Evolutionary conservation across 345 rosid genomes (phyloP), one percentile per base, ranked within the genome.

Genomic region (Pistacia atlantica): DNA sequence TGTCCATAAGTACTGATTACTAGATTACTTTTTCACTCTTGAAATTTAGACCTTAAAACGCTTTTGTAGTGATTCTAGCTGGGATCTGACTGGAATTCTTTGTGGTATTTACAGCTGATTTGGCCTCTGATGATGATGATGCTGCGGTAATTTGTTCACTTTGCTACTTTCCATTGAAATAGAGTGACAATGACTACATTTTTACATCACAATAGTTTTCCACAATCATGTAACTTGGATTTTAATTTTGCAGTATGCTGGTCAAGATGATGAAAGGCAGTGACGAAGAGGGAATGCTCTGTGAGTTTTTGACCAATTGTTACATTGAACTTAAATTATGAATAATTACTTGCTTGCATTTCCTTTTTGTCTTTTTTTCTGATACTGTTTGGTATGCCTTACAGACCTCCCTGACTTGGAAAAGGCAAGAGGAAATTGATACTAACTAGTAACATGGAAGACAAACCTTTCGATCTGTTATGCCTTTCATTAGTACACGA

Each of bases 331-430:
- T 45, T 42, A 16, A 33, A 70, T 52, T 42, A 13, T 31, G 56
- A 72, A 9, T 65, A 9, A 75, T 6, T 42, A 55, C 65, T 58
- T 65, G n/a, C 28, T 4, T 16, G 28, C 35, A 17, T 54, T 20
- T 56, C 25, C 25, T 0, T 25, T 25, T 25, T 25, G 0, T 25
- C 25, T 2, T 17, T 20, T 35, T n/a, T 28, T 31, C 77, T 77
- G 54, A 77, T 54, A 52, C 38, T 18, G 2, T 63, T 11, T 8
- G 45, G 4, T 65, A 2, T 79, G 25, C n/a, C 33, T 48, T 83
- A 80, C 91, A 93, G 99, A 96, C 86, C 95, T 96, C 78, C 99
- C 98, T 22, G 99, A 96, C 83, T 79, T 96, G 90, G 99, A 93
- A 78, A 96, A 92, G 91, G 97, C 91, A 51, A 87, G 96, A 87